Conservation (phyloP, 257 asterid genomes). For the Lantana camara region DNA sequence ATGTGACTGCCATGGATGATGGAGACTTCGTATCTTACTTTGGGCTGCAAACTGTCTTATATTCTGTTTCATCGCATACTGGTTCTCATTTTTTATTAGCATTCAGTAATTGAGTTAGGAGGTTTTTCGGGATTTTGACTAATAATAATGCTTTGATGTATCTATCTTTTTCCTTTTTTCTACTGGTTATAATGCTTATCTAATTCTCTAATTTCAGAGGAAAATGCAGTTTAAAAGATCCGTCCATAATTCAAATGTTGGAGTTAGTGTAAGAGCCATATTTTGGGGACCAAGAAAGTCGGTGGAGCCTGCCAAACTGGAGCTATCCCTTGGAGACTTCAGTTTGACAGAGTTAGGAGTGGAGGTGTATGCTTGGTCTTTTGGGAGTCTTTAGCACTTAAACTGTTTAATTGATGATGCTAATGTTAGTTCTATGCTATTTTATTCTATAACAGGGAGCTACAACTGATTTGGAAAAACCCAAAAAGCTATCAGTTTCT, state of each 20-base stretch:
- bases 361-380: constrained; percentile 51
- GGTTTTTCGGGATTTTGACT: not conserved
- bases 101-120: constrained; percentile 4
- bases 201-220: constrained; percentile 43
- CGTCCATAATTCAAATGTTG: constrained; percentile 28
- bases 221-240: constrained; percentile 33
- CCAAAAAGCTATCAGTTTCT: constrained; percentile 62
- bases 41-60: not conserved
- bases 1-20: constrained; percentile 15
- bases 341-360: constrained; percentile 46
- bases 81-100: not conserved
- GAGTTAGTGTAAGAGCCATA: constrained; percentile 55
- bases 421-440: not conserved
- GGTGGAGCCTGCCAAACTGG: constrained; percentile 52
- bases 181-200: constrained; percentile 10
- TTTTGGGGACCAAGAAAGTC: constrained; percentile 86
- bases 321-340: constrained; percentile 70
- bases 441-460: constrained; percentile 53
- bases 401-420: constrained; percentile 3
- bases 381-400: constrained; percentile 3
- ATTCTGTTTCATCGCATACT: not conserved
- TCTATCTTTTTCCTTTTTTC: not conserved
- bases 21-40: not conserved
- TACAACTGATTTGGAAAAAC: constrained; percentile 29
- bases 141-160: too few species aligned